Percentiles rank a stretch among this genome's conserved stretches.
phyloP scores from a whole-genome alignment of 225 moss, liverwort and hornwort genomes.

The Neckera pumila region DNA sequence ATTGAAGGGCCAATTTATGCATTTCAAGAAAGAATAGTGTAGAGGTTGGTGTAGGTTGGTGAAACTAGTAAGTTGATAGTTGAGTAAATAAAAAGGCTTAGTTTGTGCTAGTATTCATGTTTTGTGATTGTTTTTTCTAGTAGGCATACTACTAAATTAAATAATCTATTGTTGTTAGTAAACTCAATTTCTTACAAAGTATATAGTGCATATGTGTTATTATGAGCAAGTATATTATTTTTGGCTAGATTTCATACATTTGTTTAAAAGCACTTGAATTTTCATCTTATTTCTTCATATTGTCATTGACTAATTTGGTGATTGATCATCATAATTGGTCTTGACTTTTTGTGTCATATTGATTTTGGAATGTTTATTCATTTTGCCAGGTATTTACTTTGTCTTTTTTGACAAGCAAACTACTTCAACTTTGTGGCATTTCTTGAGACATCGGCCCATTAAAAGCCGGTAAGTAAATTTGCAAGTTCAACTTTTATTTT shows the following conservation, averaged over 20 bases:
- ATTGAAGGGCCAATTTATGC: no score
- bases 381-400: not conserved
- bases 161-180: not conserved
- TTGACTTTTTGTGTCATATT: fast-evolving
- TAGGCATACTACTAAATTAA: no score
- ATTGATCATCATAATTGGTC: fast-evolving
- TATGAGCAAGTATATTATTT: not conserved
- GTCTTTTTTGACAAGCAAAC: no score
- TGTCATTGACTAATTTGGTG: not conserved
- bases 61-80: not conserved
- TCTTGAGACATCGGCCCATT: not conserved
- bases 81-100: not conserved
- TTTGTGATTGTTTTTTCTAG: not conserved
- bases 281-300: not conserved
- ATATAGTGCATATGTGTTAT: no score
- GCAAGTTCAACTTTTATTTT: no score
- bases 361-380: not conserved
- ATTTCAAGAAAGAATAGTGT: not conserved
- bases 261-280: not conserved
- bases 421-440: not conserved
- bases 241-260: not conserved
- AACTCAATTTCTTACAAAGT: fast-evolving
- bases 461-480: not conserved
- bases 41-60: no score
- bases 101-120: no score